A percentile compares a stretch with the other conserved stretches of the same genome.
phyloP scores from a whole-genome alignment of 345 rosid species.

The Ceriops decandra region DNA sequence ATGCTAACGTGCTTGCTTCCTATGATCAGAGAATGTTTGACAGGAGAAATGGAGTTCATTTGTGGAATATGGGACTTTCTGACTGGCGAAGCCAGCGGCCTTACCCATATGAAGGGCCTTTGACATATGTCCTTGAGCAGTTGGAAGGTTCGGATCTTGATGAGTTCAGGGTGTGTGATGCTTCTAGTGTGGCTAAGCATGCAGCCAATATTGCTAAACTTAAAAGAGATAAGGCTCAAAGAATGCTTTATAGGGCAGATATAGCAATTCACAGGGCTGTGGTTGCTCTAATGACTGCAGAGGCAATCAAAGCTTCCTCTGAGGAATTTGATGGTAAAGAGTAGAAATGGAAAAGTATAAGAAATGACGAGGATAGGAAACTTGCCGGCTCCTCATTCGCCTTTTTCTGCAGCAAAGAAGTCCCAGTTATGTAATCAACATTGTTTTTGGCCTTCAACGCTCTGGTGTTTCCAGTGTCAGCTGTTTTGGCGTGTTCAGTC shows the following conservation, averaged over 20 bases:
- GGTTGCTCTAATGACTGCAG: slow-evolving; percentile 80
- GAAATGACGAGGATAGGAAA: slow-evolving; percentile 20
- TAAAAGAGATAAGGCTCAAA: slow-evolving; percentile 82
- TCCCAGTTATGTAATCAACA: slow-evolving; percentile 6
- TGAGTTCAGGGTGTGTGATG: slow-evolving; percentile 65
- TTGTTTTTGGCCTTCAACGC: slow-evolving; percentile 17
- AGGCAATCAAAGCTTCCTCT: slow-evolving; percentile 64
- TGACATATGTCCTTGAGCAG: slow-evolving; percentile 37
- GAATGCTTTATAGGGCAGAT: slow-evolving; percentile 72
- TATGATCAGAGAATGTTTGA: slow-evolving; percentile 37
- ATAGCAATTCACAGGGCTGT: slow-evolving; percentile 88
- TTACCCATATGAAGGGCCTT: slow-evolving; percentile 32
- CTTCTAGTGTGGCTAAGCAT: slow-evolving; percentile 70
- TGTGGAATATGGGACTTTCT: slow-evolving; percentile 46
- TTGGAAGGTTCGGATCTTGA: slow-evolving; percentile 54
- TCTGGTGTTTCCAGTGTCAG: slow-evolving; percentile 13
- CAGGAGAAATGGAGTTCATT: slow-evolving; percentile 42
- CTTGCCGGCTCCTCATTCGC: slow-evolving; percentile 12
- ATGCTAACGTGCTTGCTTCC: slow-evolving; percentile 27
- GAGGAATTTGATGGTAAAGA: slow-evolving; percentile 43
- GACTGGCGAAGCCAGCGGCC: slow-evolving; percentile 50
- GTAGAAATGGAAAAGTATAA: slow-evolving; percentile 21
- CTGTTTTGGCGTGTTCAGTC: slow-evolving; percentile 1
- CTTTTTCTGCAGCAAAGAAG: slow-evolving; percentile 6
- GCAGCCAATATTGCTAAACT: slow-evolving; percentile 61